A percentile compares a stretch with the other conserved stretches of the same genome.
These are phyloP conservation scores for Huntiella abstrusa DNA, from an alignment of 2,329 filamentous ascomycete genomes.

Conservation along the genomic window DNA sequence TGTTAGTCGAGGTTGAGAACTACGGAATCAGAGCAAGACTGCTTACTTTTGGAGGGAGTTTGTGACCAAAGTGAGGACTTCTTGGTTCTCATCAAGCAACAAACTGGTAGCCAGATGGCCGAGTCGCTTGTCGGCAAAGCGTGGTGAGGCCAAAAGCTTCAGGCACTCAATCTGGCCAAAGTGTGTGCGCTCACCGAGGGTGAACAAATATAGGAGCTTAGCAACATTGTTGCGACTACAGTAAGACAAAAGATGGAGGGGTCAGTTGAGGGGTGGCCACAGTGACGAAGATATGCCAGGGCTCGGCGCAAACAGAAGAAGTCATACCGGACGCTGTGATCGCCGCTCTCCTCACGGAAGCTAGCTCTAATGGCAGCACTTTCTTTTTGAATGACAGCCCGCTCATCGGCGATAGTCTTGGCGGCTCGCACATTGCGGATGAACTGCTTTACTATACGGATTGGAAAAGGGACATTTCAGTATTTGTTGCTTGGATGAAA, in stretches of 20 bases:
- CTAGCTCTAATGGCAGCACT: constrained; percentile 93
- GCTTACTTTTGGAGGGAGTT: constrained; percentile 91
- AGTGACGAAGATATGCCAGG: neutral
- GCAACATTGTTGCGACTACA: constrained; percentile 92
- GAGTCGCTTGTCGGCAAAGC: constrained; percentile 92
- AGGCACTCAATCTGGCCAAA: constrained; percentile 99
- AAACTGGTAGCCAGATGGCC: constrained; percentile 94
- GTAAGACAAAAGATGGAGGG: neutral
- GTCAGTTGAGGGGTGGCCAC: no score
- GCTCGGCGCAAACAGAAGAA: neutral
- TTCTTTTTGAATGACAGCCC: constrained; percentile 96
- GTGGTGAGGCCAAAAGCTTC: constrained; percentile 87
- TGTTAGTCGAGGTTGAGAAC: neutral
- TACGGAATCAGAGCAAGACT: constrained; percentile 1
- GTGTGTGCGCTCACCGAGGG: constrained; percentile 88
- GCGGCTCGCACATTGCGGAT: constrained; percentile 97
- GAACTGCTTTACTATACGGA: constrained; percentile 78
- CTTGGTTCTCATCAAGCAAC: constrained; percentile 92
- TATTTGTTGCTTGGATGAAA: neutral
- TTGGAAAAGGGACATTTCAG: constrained; percentile 2
- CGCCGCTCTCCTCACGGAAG: constrained; percentile 90
- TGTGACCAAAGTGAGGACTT: constrained; percentile 89
- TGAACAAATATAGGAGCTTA: constrained; percentile 95
- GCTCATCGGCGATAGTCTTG: constrained; percentile 97
- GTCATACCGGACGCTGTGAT: constrained; percentile 66